These are phyloP conservation scores for Funneliformis geosporum DNA, from an alignment of 192 early-diverging fungal species.

Conservation along the genomic window DNA sequence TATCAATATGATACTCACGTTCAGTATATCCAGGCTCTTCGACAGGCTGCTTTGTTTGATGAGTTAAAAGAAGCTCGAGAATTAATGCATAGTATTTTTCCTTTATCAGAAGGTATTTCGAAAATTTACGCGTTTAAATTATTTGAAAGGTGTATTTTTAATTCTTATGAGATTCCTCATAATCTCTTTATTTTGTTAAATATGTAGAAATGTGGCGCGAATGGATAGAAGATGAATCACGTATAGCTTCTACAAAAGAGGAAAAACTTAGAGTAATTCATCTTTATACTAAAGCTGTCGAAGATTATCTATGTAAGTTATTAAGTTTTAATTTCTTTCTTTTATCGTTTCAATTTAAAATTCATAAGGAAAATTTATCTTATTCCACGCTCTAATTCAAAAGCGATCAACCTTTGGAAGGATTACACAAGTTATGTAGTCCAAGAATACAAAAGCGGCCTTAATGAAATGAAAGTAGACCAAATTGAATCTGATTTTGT, in stretches of 20 bases:
- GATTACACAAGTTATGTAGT: conserved; percentile 59
- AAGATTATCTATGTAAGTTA: conserved; percentile 74
- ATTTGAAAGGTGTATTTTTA: no score
- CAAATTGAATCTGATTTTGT: conserved; percentile 39
- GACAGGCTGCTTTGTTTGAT: conserved; percentile 43
- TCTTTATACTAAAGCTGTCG: conserved; percentile 54
- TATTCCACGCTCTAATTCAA: not conserved
- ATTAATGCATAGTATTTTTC: conserved; percentile 58
- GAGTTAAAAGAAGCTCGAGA: conserved; percentile 57
- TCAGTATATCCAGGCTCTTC: conserved; percentile 46
- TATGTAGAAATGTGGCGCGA: conserved; percentile 68
- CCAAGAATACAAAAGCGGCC: conserved; percentile 45
- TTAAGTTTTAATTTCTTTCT: not conserved
- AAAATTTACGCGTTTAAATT: not conserved
- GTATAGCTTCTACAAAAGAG: conserved; percentile 46
- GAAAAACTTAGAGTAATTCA: conserved; percentile 50
- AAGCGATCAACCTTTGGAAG: conserved; percentile 71
- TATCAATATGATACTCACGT: conserved; percentile 59
- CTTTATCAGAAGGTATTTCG: conserved; percentile 63
- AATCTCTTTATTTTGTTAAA: not conserved
- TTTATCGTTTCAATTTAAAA: not conserved
- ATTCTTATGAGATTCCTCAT: no score
- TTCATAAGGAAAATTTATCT: not conserved
- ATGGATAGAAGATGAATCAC: conserved; percentile 70
- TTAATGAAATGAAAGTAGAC: not conserved